Conservation (phyloP, 345 rosid species). For the Pistacia atlantica region DNA sequence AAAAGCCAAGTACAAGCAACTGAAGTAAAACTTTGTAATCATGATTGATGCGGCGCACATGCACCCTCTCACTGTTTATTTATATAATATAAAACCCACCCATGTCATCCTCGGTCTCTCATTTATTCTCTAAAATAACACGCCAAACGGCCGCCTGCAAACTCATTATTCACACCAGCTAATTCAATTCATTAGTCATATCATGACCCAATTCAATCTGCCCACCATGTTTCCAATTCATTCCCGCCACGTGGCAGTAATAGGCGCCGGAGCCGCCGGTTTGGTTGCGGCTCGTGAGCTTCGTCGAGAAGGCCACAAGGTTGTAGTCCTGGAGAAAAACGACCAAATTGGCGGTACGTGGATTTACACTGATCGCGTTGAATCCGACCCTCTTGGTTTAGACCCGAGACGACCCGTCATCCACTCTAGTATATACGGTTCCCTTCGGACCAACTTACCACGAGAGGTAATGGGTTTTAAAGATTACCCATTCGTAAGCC, state of each 20-base stretch:
- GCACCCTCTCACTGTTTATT: too few relatives aligned
- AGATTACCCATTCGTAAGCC: conserved; percentile 63
- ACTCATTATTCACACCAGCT: neutral
- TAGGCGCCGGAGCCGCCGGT: conserved; percentile 92
- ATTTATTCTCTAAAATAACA: too few relatives aligned
- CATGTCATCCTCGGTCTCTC: too few relatives aligned
- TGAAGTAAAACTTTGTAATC: too few relatives aligned
- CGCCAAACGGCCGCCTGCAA: too few relatives aligned
- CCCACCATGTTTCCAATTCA: conserved; percentile 13
- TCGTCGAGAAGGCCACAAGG: conserved; percentile 73
- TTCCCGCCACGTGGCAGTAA: conserved; percentile 70
- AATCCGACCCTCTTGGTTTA: conserved; percentile 65
- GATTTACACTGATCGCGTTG: conserved; percentile 64
- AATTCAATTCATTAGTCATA: too few relatives aligned
- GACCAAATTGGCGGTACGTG: conserved; percentile 74
- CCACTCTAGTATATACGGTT: conserved; percentile 70
- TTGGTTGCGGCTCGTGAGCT: conserved; percentile 77
- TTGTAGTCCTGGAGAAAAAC: conserved; percentile 72
- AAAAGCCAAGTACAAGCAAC: too few relatives aligned
- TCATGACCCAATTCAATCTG: neutral
- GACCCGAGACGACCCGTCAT: conserved; percentile 59
- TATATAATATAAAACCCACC: too few relatives aligned
- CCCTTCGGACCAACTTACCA: conserved; percentile 89
- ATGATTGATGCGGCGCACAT: too few relatives aligned
- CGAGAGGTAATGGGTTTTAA: conserved; percentile 83